These are phyloP conservation scores for Paracorniculantispora psalliotae DNA, from an alignment of 2,329 filamentous ascomycete genomes.

Conservation along the genomic window DNA sequence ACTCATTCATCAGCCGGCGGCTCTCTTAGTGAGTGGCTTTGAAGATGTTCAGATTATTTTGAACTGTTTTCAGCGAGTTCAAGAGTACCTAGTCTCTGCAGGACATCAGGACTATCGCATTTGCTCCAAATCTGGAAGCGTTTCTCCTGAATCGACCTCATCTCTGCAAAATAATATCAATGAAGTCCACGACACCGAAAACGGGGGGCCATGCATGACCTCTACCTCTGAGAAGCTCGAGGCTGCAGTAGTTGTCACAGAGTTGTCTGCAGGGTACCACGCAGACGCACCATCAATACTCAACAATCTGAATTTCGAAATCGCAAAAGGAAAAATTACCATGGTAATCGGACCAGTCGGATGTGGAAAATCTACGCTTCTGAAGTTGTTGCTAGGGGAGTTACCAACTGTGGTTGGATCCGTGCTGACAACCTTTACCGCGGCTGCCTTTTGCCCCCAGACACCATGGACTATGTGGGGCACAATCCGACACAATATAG, in stretches of 20 bases:
- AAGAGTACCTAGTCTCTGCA: conserved; percentile 16
- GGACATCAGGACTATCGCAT: conserved; percentile 15
- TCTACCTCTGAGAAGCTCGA: not conserved
- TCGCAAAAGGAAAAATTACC: conserved; percentile 14
- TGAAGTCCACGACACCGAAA: too few species aligned
- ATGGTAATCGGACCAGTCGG: conserved; percentile 21
- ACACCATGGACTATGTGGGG: conserved; percentile 21
- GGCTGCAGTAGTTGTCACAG: too few species aligned
- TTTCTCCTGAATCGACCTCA: not conserved
- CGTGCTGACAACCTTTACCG: conserved; percentile 5
- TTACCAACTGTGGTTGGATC: conserved; percentile 15
- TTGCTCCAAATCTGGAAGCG: not conserved
- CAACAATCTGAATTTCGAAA: not conserved
- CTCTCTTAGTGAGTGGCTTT: conserved; percentile 16
- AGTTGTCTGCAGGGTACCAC: too few species aligned
- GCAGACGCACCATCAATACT: not conserved
- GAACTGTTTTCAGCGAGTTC: conserved; percentile 18
- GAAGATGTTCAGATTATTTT: conserved; percentile 19
- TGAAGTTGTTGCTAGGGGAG: conserved; percentile 19
- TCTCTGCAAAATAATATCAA: too few species aligned
- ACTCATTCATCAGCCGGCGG: conserved; percentile 18
- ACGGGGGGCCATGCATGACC: not conserved
- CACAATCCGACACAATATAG: conserved; percentile 21
- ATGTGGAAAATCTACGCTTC: conserved; percentile 20
- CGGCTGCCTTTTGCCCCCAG: conserved; percentile 21